These are phyloP conservation scores for Macrolepiota dolichaula DNA, from an alignment of 768 basidiomycete species.

Conservation along the genomic window DNA sequence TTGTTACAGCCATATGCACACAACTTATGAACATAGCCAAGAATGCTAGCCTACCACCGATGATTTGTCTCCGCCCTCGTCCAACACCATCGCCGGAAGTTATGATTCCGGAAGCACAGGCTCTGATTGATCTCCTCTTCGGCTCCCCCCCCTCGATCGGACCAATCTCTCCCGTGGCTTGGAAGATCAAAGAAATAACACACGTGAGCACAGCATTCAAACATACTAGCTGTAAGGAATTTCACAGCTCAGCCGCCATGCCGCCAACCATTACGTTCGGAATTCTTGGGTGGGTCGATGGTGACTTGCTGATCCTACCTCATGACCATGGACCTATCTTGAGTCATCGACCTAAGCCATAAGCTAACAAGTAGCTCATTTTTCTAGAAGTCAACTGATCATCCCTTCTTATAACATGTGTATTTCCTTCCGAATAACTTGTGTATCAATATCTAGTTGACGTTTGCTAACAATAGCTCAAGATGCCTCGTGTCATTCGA, in stretches of 20 bases:
- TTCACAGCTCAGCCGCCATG: neutral
- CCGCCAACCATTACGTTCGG: neutral
- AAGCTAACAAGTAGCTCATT: neutral
- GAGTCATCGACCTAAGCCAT: neutral
- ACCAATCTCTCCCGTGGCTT: neutral
- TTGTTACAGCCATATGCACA: neutral
- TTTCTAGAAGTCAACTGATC: neutral
- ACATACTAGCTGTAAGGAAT: neutral
- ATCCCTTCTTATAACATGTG: slow-evolving; percentile 4
- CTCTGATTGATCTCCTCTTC: neutral
- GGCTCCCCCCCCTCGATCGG: neutral
- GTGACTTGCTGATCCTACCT: neutral
- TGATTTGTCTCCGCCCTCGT: neutral
- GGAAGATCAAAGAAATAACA: neutral
- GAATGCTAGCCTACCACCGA: neutral
- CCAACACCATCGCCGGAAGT: neutral
- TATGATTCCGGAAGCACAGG: neutral
- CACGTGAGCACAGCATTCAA: neutral
- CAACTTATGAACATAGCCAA: neutral
- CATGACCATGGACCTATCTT: neutral
- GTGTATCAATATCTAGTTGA: too few relatives aligned
- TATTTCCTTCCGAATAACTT: neutral
- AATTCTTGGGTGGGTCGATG: neutral
- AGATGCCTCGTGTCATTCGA: too few relatives aligned
- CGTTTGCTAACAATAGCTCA: too few relatives aligned